Percentiles rank a stretch among this genome's conserved stretches.
Conservation (phyloP, 345 rosid species). For the Rhodamnia rubescens region DNA sequence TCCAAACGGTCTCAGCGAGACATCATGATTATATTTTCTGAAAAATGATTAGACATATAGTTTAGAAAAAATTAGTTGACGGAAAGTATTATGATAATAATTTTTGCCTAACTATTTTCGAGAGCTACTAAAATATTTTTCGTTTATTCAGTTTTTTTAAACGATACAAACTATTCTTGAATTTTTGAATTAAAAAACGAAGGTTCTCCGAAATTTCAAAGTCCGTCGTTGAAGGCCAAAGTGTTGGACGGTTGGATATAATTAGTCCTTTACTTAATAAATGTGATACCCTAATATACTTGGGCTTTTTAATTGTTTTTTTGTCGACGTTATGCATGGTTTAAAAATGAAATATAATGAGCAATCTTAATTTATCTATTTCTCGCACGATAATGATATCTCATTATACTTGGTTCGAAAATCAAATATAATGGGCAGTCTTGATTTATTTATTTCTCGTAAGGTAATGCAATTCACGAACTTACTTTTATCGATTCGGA, state of each 20-base stretch:
- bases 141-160: too few relatives aligned
- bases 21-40: neutral
- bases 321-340: too few relatives aligned
- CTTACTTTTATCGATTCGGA: neutral
- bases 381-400: too few relatives aligned
- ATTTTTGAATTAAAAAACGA: neutral
- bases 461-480: rapidly evolving
- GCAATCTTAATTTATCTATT: neutral
- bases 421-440: neutral
- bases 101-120: too few relatives aligned
- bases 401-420: neutral
- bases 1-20: neutral
- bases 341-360: neutral
- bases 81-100: too few relatives aligned
- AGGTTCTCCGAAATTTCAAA: neutral
- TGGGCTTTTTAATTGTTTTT: too few relatives aligned
- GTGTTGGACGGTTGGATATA: neutral
- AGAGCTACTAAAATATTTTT: too few relatives aligned
- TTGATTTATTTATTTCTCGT: neutral
- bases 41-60: too few relatives aligned
- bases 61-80: too few relatives aligned
- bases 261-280: neutral
- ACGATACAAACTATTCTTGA: too few relatives aligned
- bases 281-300: neutral
- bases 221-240: neutral